Evolutionary conservation across 2,329 filamentous ascomycete genomes (phyloP).

Genomic region (Podosphaera xanthii): DNA sequence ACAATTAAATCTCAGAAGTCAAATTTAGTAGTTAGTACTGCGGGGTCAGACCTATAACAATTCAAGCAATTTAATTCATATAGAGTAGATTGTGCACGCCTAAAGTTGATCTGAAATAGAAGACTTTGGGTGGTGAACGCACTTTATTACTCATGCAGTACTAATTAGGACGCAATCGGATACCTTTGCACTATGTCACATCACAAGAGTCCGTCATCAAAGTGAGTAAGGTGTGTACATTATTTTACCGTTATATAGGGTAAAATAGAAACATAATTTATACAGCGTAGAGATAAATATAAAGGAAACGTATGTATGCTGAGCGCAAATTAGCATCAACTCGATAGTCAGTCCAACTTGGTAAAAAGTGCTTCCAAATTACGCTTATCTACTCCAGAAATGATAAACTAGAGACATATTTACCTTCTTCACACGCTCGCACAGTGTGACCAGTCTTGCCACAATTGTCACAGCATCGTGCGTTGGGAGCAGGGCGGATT

Average conservation of each 20-base stretch:
- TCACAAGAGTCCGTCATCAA: neutral
- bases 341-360: too few species aligned
- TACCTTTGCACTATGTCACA: neutral
- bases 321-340: neutral
- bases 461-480: constrained; percentile 3
- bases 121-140: neutral
- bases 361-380: too few species aligned
- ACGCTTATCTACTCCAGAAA: too few species aligned
- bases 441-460: constrained; percentile 5
- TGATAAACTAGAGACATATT: neutral
- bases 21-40: too few species aligned
- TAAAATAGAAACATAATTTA: neutral
- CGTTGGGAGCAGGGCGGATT: neutral
- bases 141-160: neutral
- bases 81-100: neutral
- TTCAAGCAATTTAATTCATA: neutral
- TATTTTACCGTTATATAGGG: neutral
- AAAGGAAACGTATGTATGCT: too few species aligned
- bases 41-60: too few species aligned
- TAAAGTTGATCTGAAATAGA: neutral
- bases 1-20: too few species aligned
- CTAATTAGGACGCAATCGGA: neutral
- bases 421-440: constrained; percentile 4
- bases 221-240: neutral
- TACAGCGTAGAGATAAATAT: neutral